Evolutionary conservation across 371 early-diverging fungal genomes (phyloP).

Genomic region (Mucor velutinosus): DNA sequence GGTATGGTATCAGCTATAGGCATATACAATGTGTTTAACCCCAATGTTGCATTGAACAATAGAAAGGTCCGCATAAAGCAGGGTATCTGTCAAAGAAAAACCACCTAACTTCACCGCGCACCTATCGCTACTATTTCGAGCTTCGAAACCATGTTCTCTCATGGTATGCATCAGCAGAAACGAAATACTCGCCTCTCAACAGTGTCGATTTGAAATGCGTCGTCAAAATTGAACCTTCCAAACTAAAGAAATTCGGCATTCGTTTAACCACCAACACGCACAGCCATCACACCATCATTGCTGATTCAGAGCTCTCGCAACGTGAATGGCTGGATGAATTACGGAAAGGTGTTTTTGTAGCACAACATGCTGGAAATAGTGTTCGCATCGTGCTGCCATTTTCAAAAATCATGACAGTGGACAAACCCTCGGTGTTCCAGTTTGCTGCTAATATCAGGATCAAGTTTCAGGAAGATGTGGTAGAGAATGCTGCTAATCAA

Average conservation of each 20-base stretch:
- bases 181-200: conserved; percentile 67
- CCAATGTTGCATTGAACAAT: neutral
- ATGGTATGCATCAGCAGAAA: conserved; percentile 64
- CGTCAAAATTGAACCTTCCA: conserved; percentile 47
- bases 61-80: conserved; percentile 59
- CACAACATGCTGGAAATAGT: conserved; percentile 62
- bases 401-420: conserved; percentile 52
- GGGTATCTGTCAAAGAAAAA: conserved; percentile 67
- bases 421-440: conserved; percentile 52
- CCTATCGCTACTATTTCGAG: conserved; percentile 68
- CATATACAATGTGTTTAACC: too few species aligned
- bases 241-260: conserved; percentile 53
- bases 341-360: conserved; percentile 60
- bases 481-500: neutral
- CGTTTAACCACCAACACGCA: conserved; percentile 46
- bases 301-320: conserved; percentile 50
- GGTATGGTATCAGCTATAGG: conserved; percentile 19
- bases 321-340: conserved; percentile 66
- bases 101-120: conserved; percentile 46
- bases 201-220: conserved; percentile 67
- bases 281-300: conserved; percentile 45
- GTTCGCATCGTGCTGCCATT: conserved; percentile 63
- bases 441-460: conserved; percentile 62
- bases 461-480: conserved; percentile 48
- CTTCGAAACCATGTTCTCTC: conserved; percentile 65